Evolutionary conservation across 257 asterid genomes (phyloP), one percentile per base, ranked within the genome.

Genomic region (Capsicum rhomboideum): DNA sequence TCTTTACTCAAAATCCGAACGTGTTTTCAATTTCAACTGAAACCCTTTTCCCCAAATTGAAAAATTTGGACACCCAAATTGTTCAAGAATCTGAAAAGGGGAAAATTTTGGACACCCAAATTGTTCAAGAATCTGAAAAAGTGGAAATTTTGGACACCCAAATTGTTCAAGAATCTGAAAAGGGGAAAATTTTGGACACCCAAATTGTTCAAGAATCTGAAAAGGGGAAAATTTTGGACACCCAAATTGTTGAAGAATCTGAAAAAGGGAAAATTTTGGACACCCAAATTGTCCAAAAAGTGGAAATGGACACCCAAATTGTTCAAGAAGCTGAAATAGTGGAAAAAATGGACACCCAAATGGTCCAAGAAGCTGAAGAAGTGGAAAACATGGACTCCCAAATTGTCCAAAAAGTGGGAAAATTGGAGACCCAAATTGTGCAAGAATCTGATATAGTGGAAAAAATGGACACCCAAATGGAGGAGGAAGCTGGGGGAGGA

Each of bases 1-100:
- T 64, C 86, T 93, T 86, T 88, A 86, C 91, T 29, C 26, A 87
- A 17, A 91, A 87, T 21, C 86, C 86, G 9, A 54, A 13, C 58
- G 83, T 8, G 13, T 85, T 82, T 66, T 26, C 59, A 46, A 17
- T 49, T 49, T 83, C 85, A 28, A 71, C 86, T 0, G 53, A 66
- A 50, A 40, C 82, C 85, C 84, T 59, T 67, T 67, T 69, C 61
- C 82, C 87, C 81, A 37, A 68, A 68, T 52, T 4, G 40, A 14
- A 28, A 28, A 28, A 14, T 6, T 6, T 9, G 44, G 21, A 66
- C 18, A 6, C 37, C 69, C 37, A 29, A 66, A 29, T 29, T 3
- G 69, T 2, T 14, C 5, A 58, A 34, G 83, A 80, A 37, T 56
- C 14, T 61, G 54, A 56, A 49, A 11, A 68, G 37, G 1, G 42